Conservation (phyloP, 768 basidiomycete species). For the Mycena albidolilacea region DNA sequence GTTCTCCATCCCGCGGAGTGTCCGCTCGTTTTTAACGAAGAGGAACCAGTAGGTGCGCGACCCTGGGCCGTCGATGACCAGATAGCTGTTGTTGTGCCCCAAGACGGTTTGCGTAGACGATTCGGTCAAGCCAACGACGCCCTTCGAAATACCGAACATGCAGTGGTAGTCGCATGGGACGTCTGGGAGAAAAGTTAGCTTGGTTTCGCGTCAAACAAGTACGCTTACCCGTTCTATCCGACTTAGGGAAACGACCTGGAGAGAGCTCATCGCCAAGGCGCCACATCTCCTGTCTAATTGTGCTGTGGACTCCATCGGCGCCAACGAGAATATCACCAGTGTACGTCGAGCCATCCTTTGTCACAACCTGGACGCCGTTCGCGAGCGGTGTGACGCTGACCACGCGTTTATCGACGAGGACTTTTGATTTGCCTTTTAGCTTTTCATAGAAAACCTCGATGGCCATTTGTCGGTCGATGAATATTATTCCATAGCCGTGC, state of each 20-base stretch:
- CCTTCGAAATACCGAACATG: slow-evolving; percentile 14
- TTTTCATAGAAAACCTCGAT: slow-evolving; percentile 18
- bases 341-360: slow-evolving; percentile 9
- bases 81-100: slow-evolving; percentile 10
- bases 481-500: slow-evolving; percentile 18
- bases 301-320: slow-evolving; percentile 20
- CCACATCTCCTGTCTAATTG: slow-evolving; percentile 18
- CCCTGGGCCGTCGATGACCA: slow-evolving; percentile 14
- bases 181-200: background rate
- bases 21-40: slow-evolving; percentile 11
- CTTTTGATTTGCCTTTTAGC: slow-evolving; percentile 12
- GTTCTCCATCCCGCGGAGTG: slow-evolving; percentile 6
- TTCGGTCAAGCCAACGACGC: slow-evolving; percentile 2
- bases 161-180: slow-evolving; percentile 17
- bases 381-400: slow-evolving; percentile 3
- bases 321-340: slow-evolving; percentile 17
- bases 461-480: slow-evolving; percentile 24
- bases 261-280: slow-evolving; percentile 15
- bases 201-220: background rate
- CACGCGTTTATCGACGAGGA: slow-evolving; percentile 19
- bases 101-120: slow-evolving; percentile 17
- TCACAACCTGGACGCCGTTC: slow-evolving; percentile 13
- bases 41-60: slow-evolving; percentile 17
- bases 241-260: slow-evolving; percentile 9
- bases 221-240: slow-evolving; percentile 11